Conservation (phyloP, 2,329 filamentous ascomycete genomes). For the Colletotrichum sp. region DNA sequence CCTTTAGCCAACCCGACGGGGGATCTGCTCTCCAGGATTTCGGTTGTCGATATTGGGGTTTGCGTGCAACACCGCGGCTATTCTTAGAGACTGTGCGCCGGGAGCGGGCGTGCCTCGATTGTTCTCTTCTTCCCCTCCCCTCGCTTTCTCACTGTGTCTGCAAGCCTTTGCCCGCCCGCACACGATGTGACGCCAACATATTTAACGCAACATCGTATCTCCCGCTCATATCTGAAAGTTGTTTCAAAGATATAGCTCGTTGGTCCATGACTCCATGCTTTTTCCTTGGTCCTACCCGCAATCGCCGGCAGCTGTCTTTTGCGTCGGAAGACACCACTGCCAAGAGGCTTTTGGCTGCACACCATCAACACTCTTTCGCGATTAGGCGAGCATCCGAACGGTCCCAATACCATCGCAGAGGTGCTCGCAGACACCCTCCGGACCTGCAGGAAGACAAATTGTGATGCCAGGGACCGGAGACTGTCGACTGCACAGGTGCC, state of each 20-base stretch:
- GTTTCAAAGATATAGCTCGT: not conserved
- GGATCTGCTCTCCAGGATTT: conserved; percentile 23
- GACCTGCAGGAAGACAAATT: not conserved
- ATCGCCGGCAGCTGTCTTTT: not conserved
- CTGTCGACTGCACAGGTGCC: not conserved
- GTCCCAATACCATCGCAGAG: not conserved
- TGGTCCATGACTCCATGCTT: not conserved
- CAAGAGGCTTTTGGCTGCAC: not conserved
- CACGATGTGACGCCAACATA: conserved; percentile 12
- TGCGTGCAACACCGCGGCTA: conserved; percentile 15
- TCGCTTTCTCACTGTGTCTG: not conserved
- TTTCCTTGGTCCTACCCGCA: not conserved
- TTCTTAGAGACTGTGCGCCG: conserved; percentile 14
- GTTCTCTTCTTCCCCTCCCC: not conserved
- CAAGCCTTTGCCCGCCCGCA: conserved; percentile 4
- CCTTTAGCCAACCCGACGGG: conserved; percentile 6
- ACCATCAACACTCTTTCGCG: not conserved
- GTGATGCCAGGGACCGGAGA: not conserved
- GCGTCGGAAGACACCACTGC: not conserved
- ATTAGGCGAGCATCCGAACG: not conserved
- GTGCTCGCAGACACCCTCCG: not conserved
- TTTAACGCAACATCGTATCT: not conserved
- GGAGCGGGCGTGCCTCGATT: not conserved
- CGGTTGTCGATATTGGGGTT: conserved; percentile 16
- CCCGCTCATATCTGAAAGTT: not conserved